phyloP scores from a whole-genome alignment of 257 asterid genomes.

The Solanum chmielewskii region DNA sequence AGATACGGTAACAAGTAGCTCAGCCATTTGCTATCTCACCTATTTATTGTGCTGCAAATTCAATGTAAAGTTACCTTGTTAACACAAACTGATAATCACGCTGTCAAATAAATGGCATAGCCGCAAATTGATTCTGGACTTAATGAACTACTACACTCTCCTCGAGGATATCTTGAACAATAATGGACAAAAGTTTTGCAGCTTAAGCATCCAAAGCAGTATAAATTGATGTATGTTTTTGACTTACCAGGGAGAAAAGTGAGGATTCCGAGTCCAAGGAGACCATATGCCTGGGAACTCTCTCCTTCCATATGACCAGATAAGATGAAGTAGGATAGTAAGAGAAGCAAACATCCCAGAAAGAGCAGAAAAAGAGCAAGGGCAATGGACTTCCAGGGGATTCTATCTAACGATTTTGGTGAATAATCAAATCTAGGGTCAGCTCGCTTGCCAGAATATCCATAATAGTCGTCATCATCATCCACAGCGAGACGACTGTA shows the following conservation, averaged over 20 bases:
- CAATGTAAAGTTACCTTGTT: background rate
- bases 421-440: constrained; percentile 76
- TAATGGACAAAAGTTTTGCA: background rate
- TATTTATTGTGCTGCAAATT: background rate
- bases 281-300: constrained; percentile 69
- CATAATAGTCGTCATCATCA: constrained; percentile 46
- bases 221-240: background rate
- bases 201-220: background rate
- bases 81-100: background rate
- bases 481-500: constrained; percentile 59
- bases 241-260: constrained; percentile 73
- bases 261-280: constrained; percentile 70
- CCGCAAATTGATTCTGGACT: background rate
- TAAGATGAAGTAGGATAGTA: constrained; percentile 64
- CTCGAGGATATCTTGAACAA: background rate
- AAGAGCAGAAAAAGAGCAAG: constrained; percentile 72
- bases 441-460: constrained; percentile 11
- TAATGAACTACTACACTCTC: background rate
- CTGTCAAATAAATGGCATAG: background rate
- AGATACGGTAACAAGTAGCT: background rate
- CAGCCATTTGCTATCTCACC: background rate
- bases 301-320: constrained; percentile 94
- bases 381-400: constrained; percentile 86
- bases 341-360: constrained; percentile 78
- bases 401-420: constrained; percentile 47